phyloP scores from a whole-genome alignment of 169 alveolate species.

The Eimeria sp. region DNA sequence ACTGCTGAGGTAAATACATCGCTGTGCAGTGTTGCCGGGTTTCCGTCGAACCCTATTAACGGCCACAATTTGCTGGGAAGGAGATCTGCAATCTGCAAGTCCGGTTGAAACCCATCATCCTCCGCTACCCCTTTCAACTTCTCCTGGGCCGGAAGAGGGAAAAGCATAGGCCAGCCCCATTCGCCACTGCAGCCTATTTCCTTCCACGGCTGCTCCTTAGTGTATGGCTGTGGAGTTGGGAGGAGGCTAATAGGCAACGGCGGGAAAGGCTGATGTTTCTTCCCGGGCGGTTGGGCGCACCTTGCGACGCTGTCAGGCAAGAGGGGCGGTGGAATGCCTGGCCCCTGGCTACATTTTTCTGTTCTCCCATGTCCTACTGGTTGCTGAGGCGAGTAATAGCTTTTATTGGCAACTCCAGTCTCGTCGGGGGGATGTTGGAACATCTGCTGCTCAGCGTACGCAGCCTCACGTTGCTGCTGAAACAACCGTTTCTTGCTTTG shows the following conservation, averaged over 20 bases:
- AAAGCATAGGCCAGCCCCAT: background rate
- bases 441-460: background rate
- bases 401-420: background rate
- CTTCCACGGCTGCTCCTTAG: background rate
- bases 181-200: background rate
- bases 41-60: background rate
- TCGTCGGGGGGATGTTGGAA: background rate
- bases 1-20: background rate
- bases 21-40: background rate
- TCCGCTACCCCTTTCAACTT: background rate
- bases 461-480: background rate
- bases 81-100: background rate
- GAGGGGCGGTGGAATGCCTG: background rate
- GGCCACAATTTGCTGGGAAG: background rate
- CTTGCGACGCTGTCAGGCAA: background rate
- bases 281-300: background rate
- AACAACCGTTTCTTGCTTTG: background rate
- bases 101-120: background rate
- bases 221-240: constrained; percentile 12
- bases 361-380: background rate
- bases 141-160: background rate
- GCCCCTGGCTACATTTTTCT: background rate
- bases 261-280: background rate
- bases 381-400: background rate
- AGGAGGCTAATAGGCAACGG: background rate